Evolutionary conservation across 495 filamentous ascomycete genomes (phyloP).

Genomic region (Penicillium macrosclerotiorum): DNA sequence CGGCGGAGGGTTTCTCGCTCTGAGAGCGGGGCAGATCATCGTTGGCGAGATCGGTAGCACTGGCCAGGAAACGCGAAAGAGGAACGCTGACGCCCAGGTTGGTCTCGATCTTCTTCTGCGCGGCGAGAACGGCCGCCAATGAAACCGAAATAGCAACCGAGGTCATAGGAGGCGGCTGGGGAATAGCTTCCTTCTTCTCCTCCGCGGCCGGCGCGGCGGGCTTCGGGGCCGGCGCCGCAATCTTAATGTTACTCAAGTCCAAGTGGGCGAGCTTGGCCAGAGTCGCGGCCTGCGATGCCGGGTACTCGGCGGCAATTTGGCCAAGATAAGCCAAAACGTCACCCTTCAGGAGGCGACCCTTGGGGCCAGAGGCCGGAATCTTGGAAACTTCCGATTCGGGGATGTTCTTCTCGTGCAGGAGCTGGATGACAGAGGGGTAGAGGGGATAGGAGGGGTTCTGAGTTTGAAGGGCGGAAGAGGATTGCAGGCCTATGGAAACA

Average conservation of each 20-base stretch:
- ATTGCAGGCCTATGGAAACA: conserved; percentile 29
- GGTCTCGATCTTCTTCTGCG: conserved; percentile 74
- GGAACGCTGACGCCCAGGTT: conserved; percentile 76
- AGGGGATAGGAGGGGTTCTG: conserved; percentile 74
- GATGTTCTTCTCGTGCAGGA: conserved; percentile 75
- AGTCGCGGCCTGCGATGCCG: conserved; percentile 62
- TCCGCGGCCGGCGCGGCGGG: conserved; percentile 42
- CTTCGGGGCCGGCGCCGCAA: conserved; percentile 60
- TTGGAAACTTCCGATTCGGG: conserved; percentile 67
- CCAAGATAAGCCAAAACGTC: conserved; percentile 93
- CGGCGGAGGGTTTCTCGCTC: conserved; percentile 58
- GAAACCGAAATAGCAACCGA: conserved; percentile 67
- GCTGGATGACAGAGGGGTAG: conserved; percentile 78
- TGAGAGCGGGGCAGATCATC: conserved; percentile 70
- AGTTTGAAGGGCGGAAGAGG: conserved; percentile 42
- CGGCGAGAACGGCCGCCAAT: conserved; percentile 69
- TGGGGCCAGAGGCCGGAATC: conserved; percentile 85
- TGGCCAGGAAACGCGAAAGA: conserved; percentile 79
- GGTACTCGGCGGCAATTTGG: conserved; percentile 63
- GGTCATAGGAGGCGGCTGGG: conserved; percentile 32
- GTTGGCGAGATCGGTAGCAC: conserved; percentile 83
- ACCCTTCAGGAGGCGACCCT: conserved; percentile 88
- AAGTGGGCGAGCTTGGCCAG: conserved; percentile 76
- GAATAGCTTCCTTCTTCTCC: conserved; percentile 36
- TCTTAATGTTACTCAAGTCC: conserved; percentile 93